Conservation (phyloP, 2,329 filamentous ascomycete species). For the Colletotrichum karsti region DNA sequence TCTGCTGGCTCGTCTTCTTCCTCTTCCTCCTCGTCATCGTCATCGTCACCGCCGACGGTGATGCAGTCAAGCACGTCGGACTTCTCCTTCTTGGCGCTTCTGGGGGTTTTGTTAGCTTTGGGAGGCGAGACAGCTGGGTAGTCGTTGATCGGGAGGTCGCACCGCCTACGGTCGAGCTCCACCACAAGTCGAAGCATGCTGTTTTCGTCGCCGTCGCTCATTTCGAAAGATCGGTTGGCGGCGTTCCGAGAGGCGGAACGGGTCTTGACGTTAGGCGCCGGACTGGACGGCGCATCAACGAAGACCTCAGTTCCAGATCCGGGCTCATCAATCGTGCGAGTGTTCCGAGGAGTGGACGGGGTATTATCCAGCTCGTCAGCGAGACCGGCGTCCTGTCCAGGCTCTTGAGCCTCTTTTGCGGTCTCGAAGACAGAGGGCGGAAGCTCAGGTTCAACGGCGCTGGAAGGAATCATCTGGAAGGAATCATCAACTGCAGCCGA, state of each 20-base stretch:
- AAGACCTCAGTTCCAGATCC: constrained; percentile 56
- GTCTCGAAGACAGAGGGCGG: constrained; percentile 12
- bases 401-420: background rate
- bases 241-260: constrained; percentile 34
- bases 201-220: constrained; percentile 55
- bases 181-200: constrained; percentile 57
- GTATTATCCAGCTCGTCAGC: background rate
- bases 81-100: constrained; percentile 29
- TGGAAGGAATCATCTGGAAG: constrained; percentile 37
- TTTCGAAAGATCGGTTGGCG: constrained; percentile 43
- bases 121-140: constrained; percentile 38
- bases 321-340: constrained; percentile 41
- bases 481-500: constrained; percentile 22
- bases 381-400: background rate
- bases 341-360: constrained; percentile 26
- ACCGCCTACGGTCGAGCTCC: constrained; percentile 56
- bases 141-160: constrained; percentile 35
- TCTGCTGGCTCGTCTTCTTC: constrained; percentile 20
- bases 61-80: constrained; percentile 41
- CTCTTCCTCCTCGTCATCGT: constrained; percentile 33
- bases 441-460: constrained; percentile 27
- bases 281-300: constrained; percentile 58
- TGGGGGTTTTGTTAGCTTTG: constrained; percentile 27
- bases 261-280: constrained; percentile 38
- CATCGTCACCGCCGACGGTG: constrained; percentile 36